Evolutionary conservation across 73 alveolate species (phyloP), one percentile per base, ranked within the genome.

Genomic region (Stentor roeselii): DNA sequence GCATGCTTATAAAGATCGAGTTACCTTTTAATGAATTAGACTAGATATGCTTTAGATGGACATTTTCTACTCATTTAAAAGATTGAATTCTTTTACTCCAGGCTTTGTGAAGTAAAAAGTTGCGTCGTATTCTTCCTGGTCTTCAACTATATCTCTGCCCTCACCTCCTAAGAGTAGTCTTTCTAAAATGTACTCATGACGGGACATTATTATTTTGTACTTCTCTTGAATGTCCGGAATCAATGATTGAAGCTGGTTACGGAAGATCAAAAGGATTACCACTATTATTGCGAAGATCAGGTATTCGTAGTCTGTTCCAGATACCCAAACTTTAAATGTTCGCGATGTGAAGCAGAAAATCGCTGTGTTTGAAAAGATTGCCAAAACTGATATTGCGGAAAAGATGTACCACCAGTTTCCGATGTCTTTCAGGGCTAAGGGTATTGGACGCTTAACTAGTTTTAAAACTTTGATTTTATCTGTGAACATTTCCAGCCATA

Each of bases 1-100:
- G 14, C 86, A 78, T 76, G 86, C 67, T 75, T 82, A 80, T 76
- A 84, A 86, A 75, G 99, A 95, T 77, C 87, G 88, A 82, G 86
- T 90, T 3, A 39, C 91, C 50, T 87, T 83, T 60, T 90, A 89
- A 89, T 50, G n/a, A n/a, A n/a, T n/a, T n/a, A n/a, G n/a, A n/a
- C n/a, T n/a, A n/a, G n/a, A n/a, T n/a, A n/a, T n/a, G n/a, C n/a
- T n/a, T n/a, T n/a, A n/a, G n/a, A n/a, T n/a, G n/a, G n/a, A n/a
- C n/a, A n/a, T n/a, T n/a, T n/a, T n/a, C n/a, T n/a, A n/a, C n/a
- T n/a, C n/a, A n/a, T n/a, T n/a, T n/a, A n/a, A n/a, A n/a, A n/a
- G n/a, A n/a, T n/a, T n/a, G n/a, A n/a, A n/a, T n/a, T n/a, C n/a
- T n/a, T n/a, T n/a, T n/a, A n/a, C n/a, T n/a, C n/a, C n/a, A n/a